Evolutionary conservation across 352 stramenopile species (phyloP).

Genomic region (Pythium aquatile): DNA sequence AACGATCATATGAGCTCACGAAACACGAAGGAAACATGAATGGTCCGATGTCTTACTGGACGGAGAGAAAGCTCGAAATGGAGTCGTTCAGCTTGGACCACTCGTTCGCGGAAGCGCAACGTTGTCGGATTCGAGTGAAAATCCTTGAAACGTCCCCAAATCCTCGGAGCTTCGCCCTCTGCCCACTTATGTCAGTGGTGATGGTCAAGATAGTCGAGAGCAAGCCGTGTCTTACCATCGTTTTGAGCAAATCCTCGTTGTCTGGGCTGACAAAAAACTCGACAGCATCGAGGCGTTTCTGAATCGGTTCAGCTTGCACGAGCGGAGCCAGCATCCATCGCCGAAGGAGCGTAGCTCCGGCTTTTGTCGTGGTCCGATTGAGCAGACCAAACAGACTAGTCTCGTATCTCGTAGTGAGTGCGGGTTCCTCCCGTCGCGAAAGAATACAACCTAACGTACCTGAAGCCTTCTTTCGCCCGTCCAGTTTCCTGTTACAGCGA

Average conservation of each 20-base stretch:
- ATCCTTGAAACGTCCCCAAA: constrained; percentile 68
- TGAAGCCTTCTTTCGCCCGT: constrained; percentile 85
- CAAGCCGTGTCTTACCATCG: constrained; percentile 37
- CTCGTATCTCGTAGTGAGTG: not conserved
- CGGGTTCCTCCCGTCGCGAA: too few species aligned
- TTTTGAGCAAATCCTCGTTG: constrained; percentile 57
- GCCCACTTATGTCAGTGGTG: constrained; percentile 1
- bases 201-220: not conserved
- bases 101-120: constrained; percentile 57
- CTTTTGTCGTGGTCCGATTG: constrained; percentile 78
- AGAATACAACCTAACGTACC: constrained; percentile 29
- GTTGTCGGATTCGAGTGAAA: constrained; percentile 62
- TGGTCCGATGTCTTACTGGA: constrained; percentile 39
- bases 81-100: constrained; percentile 67
- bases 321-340: constrained; percentile 82
- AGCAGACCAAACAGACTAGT: constrained; percentile 71
- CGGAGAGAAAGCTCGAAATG: constrained; percentile 53
- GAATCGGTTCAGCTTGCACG: constrained; percentile 41
- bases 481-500: constrained; percentile 43
- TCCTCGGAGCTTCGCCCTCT: constrained; percentile 56
- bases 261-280: constrained; percentile 52
- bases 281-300: constrained; percentile 53
- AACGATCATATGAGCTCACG: not conserved
- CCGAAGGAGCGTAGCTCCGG: constrained; percentile 52
- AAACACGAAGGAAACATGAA: constrained; percentile 23